phyloP scores from a whole-genome alignment of 805 yeast genomes.

The Metschnikowia anglica region DNA sequence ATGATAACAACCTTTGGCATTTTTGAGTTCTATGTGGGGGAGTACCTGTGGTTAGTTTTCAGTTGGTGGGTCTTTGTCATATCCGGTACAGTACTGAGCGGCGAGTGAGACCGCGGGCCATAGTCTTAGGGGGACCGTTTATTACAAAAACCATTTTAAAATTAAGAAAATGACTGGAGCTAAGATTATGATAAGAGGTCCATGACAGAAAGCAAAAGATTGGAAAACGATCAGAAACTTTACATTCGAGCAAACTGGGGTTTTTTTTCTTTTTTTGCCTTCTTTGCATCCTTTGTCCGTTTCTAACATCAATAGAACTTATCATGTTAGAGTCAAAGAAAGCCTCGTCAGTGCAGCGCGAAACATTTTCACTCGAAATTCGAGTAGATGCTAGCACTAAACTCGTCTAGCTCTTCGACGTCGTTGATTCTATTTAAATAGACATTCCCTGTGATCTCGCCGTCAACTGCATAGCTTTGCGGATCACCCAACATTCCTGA shows the following conservation, averaged over 20 bases:
- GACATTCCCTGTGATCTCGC: constrained; percentile 38
- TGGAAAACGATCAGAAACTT: neutral
- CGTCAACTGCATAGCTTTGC: constrained; percentile 30
- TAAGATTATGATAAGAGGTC: too few species aligned
- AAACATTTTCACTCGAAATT: constrained; percentile 49
- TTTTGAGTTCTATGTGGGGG: too few species aligned
- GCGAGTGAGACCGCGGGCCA: neutral
- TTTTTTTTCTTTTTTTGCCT: neutral
- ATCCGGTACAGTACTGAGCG: neutral
- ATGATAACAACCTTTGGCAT: constrained; percentile 51
- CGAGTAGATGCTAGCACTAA: constrained; percentile 88
- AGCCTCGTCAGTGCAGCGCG: neutral
- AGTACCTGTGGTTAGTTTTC: too few species aligned
- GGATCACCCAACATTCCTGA: constrained; percentile 52
- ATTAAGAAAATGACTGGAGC: too few species aligned
- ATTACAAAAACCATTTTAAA: too few species aligned
- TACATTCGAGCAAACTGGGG: neutral
- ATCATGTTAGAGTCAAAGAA: neutral
- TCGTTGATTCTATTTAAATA: constrained; percentile 38
- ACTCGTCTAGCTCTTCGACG: constrained; percentile 69
- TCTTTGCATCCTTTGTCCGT: neutral
- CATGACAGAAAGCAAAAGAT: neutral
- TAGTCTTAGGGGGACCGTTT: neutral
- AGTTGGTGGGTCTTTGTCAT: neutral
- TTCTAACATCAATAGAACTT: neutral